These are phyloP conservation scores for Pleurotus djamor DNA, from an alignment of 768 basidiomycete species.

Conservation along the genomic window DNA sequence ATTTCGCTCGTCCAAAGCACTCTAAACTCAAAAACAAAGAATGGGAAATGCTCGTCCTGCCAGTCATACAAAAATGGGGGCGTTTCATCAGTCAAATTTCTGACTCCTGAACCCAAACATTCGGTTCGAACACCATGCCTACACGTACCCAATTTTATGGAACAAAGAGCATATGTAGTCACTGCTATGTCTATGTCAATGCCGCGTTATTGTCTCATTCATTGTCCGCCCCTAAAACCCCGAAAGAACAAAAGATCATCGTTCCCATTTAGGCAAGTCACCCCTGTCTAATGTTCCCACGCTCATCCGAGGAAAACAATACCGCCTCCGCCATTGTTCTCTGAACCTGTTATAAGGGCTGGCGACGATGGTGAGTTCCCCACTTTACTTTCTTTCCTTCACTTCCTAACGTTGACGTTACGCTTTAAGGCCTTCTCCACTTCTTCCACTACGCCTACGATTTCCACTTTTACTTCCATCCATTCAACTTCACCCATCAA, in stretches of 20 bases:
- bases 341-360: not conserved
- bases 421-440: not conserved
- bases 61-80: slow-evolving; percentile 13
- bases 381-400: not conserved
- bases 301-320: not conserved
- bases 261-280: not conserved
- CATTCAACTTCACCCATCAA: not conserved
- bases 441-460: not conserved
- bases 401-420: slow-evolving; percentile 6
- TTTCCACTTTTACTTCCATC: not conserved
- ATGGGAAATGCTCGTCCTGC: slow-evolving; percentile 13
- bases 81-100: not conserved
- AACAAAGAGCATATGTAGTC: not conserved
- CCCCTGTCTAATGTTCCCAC: not conserved
- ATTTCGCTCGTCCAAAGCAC: slow-evolving; percentile 1
- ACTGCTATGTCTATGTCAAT: not conserved
- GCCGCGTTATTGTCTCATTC: not conserved
- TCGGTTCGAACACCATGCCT: not conserved
- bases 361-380: not conserved
- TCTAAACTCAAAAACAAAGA: slow-evolving; percentile 5
- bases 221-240: not conserved
- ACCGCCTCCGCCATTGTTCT: not conserved
- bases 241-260: not conserved
- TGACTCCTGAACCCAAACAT: not conserved
- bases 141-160: too few relatives aligned